Evolutionary conservation across 1,139 yeast genomes (phyloP), one percentile per base, ranked within the genome.

Genomic region (Saccharomycopsis hybrid): DNA sequence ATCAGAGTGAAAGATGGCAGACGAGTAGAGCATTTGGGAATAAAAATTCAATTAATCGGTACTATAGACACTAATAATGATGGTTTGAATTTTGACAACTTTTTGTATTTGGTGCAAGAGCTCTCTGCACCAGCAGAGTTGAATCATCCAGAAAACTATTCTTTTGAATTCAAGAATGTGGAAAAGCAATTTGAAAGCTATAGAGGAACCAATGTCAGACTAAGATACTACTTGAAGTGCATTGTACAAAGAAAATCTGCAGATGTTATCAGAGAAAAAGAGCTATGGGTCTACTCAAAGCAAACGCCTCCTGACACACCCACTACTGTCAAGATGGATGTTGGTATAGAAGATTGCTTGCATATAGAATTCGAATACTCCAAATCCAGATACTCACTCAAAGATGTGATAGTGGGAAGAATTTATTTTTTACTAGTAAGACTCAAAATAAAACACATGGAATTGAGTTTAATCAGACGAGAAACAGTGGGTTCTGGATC

Each of bases 301-400:
- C 55, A 47, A 33, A 58, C 63, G 1, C 61, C 63, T 13, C 66
- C 71, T 4, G 62, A 64, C 46, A 68, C 71, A 7, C 72, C 76
- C 1, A 70, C 68, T 45, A 76, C 90, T 1, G 94, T 94, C 32
- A 89, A 87, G 62, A 81, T 90, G 82, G 97, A 90, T 62, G 95
- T 90, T 5, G 97, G 98, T 13, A 92, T 92, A 49, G 97, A 90
- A 63, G 96, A 92, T 64, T 92, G 97, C 65, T 71, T 92, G 53
- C 98, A 92, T 66, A 92, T 92, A 56, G 98, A 94, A 66, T 92
- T 92, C 64, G 98, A 94, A 66, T 92, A 89, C 67, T 86, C 88
- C 59, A 87, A 86, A 61, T 79, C 87, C 38, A 76, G 86, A 43
- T 92, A 85, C 62, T 82, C 87, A n/a, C 70, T 92, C 54, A 87